Evolutionary conservation across 306 rosid genomes (phyloP).

Genomic region (Argentina anserina): DNA sequence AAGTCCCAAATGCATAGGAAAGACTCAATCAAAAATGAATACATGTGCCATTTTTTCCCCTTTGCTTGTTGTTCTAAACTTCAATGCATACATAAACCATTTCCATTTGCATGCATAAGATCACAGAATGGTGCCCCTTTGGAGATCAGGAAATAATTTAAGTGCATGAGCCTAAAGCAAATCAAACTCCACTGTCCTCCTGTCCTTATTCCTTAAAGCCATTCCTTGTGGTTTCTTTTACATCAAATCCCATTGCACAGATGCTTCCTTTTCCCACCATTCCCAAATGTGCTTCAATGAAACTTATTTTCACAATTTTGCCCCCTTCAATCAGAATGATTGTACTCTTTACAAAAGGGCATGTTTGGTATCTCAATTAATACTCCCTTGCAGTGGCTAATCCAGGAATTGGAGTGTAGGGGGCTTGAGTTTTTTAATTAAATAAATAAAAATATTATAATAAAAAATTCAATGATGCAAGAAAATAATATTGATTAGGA

Average conservation of each 20-base stretch:
- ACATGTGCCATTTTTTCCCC: background rate
- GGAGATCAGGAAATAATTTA: background rate
- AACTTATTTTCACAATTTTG: background rate
- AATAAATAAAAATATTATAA: too few species aligned
- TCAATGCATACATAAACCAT: background rate
- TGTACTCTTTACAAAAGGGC: background rate
- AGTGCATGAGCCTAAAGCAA: background rate
- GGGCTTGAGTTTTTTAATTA: too few species aligned
- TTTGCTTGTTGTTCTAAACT: background rate
- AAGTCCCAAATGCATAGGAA: background rate
- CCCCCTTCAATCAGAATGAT: background rate
- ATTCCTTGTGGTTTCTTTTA: background rate
- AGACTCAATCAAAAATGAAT: background rate
- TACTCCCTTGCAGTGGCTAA: background rate
- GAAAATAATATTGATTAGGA: too few species aligned
- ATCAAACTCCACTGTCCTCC: background rate
- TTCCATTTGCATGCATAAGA: background rate
- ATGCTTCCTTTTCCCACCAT: background rate
- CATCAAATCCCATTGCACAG: background rate
- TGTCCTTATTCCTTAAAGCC: background rate
- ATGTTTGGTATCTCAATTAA: background rate
- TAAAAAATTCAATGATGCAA: too few species aligned
- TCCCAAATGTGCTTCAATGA: background rate
- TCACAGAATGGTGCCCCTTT: background rate
- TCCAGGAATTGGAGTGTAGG: too few species aligned